Percentiles rank a stretch among this genome's conserved stretches.
Evolutionary conservation across 257 asterid species (phyloP).

Genomic region (Anisodus tanguticus): DNA sequence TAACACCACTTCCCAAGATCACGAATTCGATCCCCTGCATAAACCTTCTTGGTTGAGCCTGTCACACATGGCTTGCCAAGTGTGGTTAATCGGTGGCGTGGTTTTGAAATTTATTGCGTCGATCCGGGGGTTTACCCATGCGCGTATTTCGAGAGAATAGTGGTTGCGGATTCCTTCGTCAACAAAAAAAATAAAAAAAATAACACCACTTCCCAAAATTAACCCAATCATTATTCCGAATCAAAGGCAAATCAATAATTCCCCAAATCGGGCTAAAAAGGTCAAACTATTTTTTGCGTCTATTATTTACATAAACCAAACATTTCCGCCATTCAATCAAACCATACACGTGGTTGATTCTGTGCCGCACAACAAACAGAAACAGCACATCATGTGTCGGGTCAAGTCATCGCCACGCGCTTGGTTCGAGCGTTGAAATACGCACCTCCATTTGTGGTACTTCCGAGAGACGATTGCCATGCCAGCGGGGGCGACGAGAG

Average conservation of each 20-base stretch:
- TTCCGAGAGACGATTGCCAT: background rate
- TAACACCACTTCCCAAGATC: background rate
- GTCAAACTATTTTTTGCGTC: background rate
- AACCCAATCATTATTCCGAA: background rate
- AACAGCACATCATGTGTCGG: constrained; percentile 10
- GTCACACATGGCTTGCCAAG: too few species aligned
- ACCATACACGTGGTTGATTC: constrained; percentile 33
- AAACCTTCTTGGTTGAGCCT: too few species aligned
- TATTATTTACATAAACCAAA: background rate
- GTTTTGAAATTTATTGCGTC: too few species aligned
- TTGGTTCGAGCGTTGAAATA: background rate
- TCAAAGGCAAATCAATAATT: background rate
- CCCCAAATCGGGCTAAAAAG: background rate
- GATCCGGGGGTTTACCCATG: too few species aligned
- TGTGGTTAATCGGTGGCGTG: too few species aligned
- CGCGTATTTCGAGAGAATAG: too few species aligned
- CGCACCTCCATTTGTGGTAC: background rate
- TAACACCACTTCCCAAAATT: background rate
- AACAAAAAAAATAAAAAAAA: too few species aligned
- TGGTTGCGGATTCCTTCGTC: too few species aligned
- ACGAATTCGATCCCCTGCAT: too few species aligned
- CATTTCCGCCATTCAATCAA: background rate
- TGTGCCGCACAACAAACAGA: constrained; percentile 15
- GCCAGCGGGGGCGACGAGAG: constrained; percentile 25
- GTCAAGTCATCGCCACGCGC: constrained; percentile 15